Percentiles rank a stretch among this genome's conserved stretches.
phyloP scores from a whole-genome alignment of 495 filamentous ascomycete genomes.

The Xylaria nigripes region DNA sequence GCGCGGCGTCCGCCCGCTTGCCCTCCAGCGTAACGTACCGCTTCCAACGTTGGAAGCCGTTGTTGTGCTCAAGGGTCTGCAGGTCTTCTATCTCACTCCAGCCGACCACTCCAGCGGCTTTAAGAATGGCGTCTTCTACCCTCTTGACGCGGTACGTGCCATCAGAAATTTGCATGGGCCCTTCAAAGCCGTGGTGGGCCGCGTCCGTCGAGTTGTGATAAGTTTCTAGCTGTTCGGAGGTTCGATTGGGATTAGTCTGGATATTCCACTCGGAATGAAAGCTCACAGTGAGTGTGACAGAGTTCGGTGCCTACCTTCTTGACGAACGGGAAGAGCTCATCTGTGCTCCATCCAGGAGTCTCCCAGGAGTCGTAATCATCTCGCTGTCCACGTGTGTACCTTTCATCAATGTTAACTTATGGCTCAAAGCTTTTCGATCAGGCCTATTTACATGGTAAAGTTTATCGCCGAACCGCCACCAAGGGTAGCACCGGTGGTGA shows the following conservation, averaged over 20 bases:
- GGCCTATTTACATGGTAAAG: conserved; percentile 44
- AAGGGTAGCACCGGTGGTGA: conserved; percentile 46
- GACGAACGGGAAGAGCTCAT: conserved; percentile 44
- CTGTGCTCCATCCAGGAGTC: conserved; percentile 42
- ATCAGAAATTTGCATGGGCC: conserved; percentile 42
- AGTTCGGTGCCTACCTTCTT: conserved; percentile 38
- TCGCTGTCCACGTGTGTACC: conserved; percentile 29
- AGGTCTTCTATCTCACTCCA: conserved; percentile 37
- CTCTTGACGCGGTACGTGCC: conserved; percentile 27
- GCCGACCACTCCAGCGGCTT: conserved; percentile 35
- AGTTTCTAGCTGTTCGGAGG: conserved; percentile 35
- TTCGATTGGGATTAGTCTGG: neutral
- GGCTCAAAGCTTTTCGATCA: neutral
- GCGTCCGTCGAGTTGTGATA: conserved; percentile 36
- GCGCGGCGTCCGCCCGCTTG: conserved; percentile 38
- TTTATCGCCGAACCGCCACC: conserved; percentile 56
- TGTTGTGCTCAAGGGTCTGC: conserved; percentile 31
- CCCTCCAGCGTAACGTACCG: conserved; percentile 35
- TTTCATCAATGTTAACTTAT: neutral
- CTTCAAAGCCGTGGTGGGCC: conserved; percentile 38
- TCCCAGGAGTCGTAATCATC: conserved; percentile 47
- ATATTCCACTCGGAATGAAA: neutral
- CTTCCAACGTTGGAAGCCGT: conserved; percentile 29
- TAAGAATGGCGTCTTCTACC: conserved; percentile 35
- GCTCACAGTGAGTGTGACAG: neutral